Base-by-base conservation (phyloP, 2,329 filamentous ascomycete species). In the Trichoderma hamatum region DNA sequence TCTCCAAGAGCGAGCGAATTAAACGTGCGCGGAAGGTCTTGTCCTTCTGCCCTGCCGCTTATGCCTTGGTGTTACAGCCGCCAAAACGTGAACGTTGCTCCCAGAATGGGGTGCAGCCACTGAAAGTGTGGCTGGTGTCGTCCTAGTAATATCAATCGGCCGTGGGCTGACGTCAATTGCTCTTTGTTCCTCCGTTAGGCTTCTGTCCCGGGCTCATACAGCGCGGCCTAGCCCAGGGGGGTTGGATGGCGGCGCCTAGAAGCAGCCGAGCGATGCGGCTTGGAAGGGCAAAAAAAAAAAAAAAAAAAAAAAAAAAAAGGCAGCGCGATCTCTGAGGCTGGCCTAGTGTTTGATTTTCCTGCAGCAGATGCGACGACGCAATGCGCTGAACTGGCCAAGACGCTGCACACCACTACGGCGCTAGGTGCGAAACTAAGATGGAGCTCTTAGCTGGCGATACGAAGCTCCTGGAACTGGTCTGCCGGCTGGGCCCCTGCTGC, bases 91-190 rank as follows among this genome's bases (percentile, higher is more conserved):
- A 58, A 62, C 36, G 51, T 54, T 61, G 56, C 65, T 61, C 46
- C 32, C 56, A 49, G 46, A 61, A 69, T 46, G 61, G 67, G 61
- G 67, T 69, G 61, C 55, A 14, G 49, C 56, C 65, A 66, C 52
- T 46, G 63, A 55, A 10, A 43, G 34, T 58, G 51, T 62, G 67
- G 63, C 60, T 64, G 67, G 67, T 63, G 67, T 62, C 28, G 51
- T 59, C 60, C 28, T 63, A 59, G 60, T 59, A 36, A 52, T 54
- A 69, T 67, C 54, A 51, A 67, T 49, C 43, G n/a, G 65, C 56
- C 67, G 59, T 64, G 59, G 28, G 58, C 68, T 70, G 68, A 70
- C 68, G 68, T 70, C 68, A 70, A 70, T 67, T 39, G 51, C 24
- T 36, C 28, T 32, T 55, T 26, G 65, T 28, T 46, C 14, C 43